phyloP scores from a whole-genome alignment of 1,284 basidiomycete genomes.

The Melanopsichium pennsylvanicum region DNA sequence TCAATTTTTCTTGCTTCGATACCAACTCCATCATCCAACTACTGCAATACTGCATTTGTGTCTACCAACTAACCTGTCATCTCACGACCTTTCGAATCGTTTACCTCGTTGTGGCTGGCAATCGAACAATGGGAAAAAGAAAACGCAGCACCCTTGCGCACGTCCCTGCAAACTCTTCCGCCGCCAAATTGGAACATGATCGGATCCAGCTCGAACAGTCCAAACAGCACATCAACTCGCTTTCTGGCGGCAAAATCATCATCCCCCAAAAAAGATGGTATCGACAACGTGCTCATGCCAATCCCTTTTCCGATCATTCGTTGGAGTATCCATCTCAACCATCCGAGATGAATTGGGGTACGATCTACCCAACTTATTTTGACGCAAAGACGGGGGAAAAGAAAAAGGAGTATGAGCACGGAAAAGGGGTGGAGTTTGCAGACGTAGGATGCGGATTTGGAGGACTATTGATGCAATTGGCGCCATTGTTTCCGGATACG shows the following conservation, averaged over 20 bases:
- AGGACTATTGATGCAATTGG: slow-evolving; percentile 87
- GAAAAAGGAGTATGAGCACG: slow-evolving; percentile 1
- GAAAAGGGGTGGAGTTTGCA: slow-evolving; percentile 83
- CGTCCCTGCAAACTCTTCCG: slow-evolving; percentile 16
- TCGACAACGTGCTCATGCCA: slow-evolving; percentile 95
- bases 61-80: no score
- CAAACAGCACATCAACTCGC: slow-evolving; percentile 50
- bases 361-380: slow-evolving; percentile 81
- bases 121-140: slow-evolving; percentile 36
- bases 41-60: no score
- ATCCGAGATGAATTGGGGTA: slow-evolving; percentile 80
- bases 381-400: slow-evolving; percentile 44
- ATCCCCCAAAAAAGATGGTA: slow-evolving; percentile 87
- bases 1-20: no score
- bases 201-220: slow-evolving; percentile 37
- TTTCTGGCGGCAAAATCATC: slow-evolving; percentile 49
- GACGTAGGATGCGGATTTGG: slow-evolving; percentile 99
- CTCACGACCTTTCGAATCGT: no score
- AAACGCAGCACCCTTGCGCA: slow-evolving; percentile 30
- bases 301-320: slow-evolving; percentile 95
- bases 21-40: background rate
- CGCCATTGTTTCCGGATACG: slow-evolving; percentile 87
- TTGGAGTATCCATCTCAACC: slow-evolving; percentile 89
- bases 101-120: no score
- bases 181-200: slow-evolving; percentile 30